Percentiles rank a stretch among this genome's conserved stretches.
These are phyloP conservation scores for Elongisporangium senticosum DNA, from an alignment of 352 stramenopile species.

Conservation along the genomic window DNA sequence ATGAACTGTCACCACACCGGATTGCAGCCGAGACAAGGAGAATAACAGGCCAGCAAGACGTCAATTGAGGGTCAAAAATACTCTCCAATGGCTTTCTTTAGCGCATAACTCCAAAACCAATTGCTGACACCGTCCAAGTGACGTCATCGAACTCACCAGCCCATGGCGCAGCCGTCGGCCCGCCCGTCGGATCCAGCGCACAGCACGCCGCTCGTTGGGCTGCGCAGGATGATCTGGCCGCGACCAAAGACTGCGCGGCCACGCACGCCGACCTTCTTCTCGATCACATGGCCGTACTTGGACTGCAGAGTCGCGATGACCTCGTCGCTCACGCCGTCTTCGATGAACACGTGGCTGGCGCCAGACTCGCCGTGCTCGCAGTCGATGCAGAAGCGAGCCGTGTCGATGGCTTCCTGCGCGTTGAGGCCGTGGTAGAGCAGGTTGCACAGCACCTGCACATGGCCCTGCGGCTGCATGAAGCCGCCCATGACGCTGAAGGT, in stretches of 20 bases:
- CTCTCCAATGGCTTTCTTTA: neutral
- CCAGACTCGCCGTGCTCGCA: conserved; percentile 56
- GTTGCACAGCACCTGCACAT: conserved; percentile 93
- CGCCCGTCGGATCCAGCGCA: conserved; percentile 94
- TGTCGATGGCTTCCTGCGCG: conserved; percentile 90
- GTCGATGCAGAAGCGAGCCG: conserved; percentile 92
- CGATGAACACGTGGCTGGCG: conserved; percentile 74
- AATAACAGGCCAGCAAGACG: neutral
- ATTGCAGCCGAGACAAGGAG: neutral
- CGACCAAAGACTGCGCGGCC: conserved; percentile 60
- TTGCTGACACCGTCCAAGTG: too few species aligned
- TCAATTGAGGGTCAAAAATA: neutral
- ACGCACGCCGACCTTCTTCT: conserved; percentile 18
- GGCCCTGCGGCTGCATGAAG: conserved; percentile 97
- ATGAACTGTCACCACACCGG: neutral
- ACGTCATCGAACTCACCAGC: conserved; percentile 35
- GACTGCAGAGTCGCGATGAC: conserved; percentile 66
- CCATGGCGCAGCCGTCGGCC: conserved; percentile 92
- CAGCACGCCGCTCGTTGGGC: conserved; percentile 83
- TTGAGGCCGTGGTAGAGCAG: conserved; percentile 81
- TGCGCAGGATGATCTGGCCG: conserved; percentile 81
- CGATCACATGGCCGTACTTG: conserved; percentile 77
- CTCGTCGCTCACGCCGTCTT: conserved; percentile 65
- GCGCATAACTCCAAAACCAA: neutral
- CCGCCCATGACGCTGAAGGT: conserved; percentile 87